These are phyloP conservation scores for Malus sylvestris DNA, from an alignment of 306 rosid species.

Conservation along the genomic window DNA sequence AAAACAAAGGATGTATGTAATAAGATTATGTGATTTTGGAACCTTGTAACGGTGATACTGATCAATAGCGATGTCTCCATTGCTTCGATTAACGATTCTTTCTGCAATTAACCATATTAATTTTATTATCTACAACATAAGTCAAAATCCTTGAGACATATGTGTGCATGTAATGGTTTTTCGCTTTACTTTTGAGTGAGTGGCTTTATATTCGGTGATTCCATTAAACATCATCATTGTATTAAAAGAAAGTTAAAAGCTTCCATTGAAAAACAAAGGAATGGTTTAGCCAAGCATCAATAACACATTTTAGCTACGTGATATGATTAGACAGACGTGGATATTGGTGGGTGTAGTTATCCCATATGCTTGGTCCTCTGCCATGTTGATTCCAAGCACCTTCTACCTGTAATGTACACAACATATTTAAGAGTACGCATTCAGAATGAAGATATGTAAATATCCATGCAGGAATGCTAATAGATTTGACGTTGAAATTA, in stretches of 20 bases:
- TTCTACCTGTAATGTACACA: not conserved
- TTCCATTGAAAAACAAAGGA: too few species aligned
- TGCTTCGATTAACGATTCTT: not conserved
- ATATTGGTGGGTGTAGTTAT: not conserved
- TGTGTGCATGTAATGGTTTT: too few species aligned
- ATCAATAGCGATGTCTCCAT: slow-evolving; percentile 21
- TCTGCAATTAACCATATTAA: not conserved
- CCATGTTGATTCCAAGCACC: not conserved
- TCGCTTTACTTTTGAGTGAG: too few species aligned
- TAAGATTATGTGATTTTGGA: not conserved
- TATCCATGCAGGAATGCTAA: not conserved
- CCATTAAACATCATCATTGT: too few species aligned
- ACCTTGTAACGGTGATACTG: slow-evolving; percentile 17
- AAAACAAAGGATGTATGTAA: too few species aligned
- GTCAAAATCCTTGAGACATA: too few species aligned
- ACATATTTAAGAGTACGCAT: not conserved
- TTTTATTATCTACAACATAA: too few species aligned
- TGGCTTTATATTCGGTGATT: too few species aligned
- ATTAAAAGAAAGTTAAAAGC: too few species aligned
- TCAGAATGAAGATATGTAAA: not conserved
- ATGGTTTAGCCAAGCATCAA: too few species aligned
- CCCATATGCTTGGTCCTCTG: not conserved
- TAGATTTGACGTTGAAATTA: not conserved
- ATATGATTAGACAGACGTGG: not conserved
- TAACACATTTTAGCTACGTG: too few species aligned